Conservation (phyloP, 257 asterid genomes). For the Rauvolfia tetraphylla region DNA sequence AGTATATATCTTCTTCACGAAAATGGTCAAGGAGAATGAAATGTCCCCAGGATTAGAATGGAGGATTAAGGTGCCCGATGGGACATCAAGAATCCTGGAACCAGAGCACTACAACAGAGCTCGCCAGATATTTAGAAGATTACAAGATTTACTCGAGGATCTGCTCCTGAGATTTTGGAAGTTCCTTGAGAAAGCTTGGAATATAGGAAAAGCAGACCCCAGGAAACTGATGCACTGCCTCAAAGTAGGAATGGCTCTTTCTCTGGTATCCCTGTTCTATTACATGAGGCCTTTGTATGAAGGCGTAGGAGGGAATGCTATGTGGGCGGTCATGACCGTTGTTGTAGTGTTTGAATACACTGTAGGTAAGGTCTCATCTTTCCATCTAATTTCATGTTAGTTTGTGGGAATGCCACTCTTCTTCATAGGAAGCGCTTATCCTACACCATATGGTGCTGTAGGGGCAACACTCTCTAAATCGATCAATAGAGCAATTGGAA, state of each 20-base stretch:
- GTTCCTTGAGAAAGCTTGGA: slow-evolving; percentile 62
- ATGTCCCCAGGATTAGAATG: slow-evolving; percentile 37
- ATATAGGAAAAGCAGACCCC: slow-evolving; percentile 53
- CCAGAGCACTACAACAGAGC: slow-evolving; percentile 21
- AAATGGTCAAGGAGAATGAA: slow-evolving; percentile 14
- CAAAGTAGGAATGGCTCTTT: slow-evolving; percentile 74
- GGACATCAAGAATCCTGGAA: slow-evolving; percentile 43
- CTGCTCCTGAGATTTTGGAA: slow-evolving; percentile 24
- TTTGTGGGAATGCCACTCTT: not conserved
- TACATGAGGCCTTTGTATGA: slow-evolving; percentile 79
- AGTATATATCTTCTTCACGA: too few species aligned
- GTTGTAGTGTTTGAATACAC: slow-evolving; percentile 79
- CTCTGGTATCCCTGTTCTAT: slow-evolving; percentile 65
- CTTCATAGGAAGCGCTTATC: not conserved
- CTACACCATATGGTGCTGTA: slow-evolving; percentile 16
- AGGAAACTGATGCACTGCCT: slow-evolving; percentile 61
- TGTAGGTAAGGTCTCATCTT: slow-evolving; percentile 70
- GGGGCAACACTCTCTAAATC: slow-evolving; percentile 70
- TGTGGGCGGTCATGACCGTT: slow-evolving; percentile 94
- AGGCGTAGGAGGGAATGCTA: slow-evolving; percentile 79
- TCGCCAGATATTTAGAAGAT: slow-evolving; percentile 13
- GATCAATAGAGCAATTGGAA: slow-evolving; percentile 61
- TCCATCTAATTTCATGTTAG: too few species aligned
- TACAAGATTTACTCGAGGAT: slow-evolving; percentile 23
- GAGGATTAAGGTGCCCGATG: slow-evolving; percentile 51